Conservation (phyloP, 305 asterid species). For the Fraxinus greggii region DNA sequence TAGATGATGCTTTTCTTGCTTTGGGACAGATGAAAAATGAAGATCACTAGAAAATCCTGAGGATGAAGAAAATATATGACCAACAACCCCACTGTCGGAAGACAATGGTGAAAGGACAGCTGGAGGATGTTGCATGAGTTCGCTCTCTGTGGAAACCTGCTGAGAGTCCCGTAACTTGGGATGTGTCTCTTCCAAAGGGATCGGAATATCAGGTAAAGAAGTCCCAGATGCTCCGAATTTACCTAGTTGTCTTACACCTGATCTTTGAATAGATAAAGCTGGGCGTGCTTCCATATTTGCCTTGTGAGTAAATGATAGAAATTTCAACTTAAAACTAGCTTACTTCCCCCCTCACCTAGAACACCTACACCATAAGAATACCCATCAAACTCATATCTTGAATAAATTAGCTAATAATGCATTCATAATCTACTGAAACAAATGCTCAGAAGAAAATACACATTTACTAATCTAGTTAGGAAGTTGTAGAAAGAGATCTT, state of each 20-base stretch:
- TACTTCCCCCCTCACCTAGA: slow-evolving; percentile 16
- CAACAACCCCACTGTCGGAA: slow-evolving; percentile 59
- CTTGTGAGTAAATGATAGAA: slow-evolving; percentile 17
- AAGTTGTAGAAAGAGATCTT: background rate
- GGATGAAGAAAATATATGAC: slow-evolving; percentile 65
- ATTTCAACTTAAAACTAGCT: slow-evolving; percentile 25
- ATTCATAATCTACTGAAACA: background rate
- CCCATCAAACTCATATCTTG: background rate
- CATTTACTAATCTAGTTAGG: background rate
- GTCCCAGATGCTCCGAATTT: slow-evolving; percentile 56
- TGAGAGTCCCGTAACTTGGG: slow-evolving; percentile 44
- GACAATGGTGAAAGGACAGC: slow-evolving; percentile 44
- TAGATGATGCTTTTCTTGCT: slow-evolving; percentile 54
- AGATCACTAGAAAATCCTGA: slow-evolving; percentile 63
- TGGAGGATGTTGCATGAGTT: slow-evolving; percentile 41
- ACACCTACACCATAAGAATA: background rate
- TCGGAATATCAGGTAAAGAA: slow-evolving; percentile 55
- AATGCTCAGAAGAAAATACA: background rate
- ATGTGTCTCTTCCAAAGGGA: slow-evolving; percentile 47
- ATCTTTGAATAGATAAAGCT: slow-evolving; percentile 54
- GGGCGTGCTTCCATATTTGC: slow-evolving; percentile 33
- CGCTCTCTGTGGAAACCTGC: slow-evolving; percentile 37
- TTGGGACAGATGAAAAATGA: slow-evolving; percentile 60
- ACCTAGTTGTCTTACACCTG: slow-evolving; percentile 51
- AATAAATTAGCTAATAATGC: background rate